phyloP scores from a whole-genome alignment of 768 basidiomycete species.

The Rhizopogon sp. region DNA sequence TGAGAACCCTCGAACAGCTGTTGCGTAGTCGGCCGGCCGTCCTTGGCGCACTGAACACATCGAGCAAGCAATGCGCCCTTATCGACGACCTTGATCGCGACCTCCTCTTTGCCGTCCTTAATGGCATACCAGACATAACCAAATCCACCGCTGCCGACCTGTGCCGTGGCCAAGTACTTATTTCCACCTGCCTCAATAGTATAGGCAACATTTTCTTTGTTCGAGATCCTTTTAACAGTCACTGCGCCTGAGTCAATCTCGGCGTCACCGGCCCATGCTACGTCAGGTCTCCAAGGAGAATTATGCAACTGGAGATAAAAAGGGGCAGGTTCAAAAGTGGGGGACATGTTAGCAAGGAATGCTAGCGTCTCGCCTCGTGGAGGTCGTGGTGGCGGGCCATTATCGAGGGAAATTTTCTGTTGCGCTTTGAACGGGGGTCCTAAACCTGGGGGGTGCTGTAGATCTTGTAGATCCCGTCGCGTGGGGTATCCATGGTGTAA shows the following conservation, averaged over 20 bases:
- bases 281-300: background rate
- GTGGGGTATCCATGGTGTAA: too few relatives aligned
- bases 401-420: background rate
- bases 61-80: background rate
- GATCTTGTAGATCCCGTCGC: background rate
- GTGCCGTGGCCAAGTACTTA: background rate
- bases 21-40: background rate
- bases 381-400: background rate
- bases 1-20: background rate
- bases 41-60: background rate
- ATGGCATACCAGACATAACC: slow-evolving; percentile 8
- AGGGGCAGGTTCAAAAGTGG: background rate
- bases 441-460: background rate
- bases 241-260: background rate
- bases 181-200: background rate
- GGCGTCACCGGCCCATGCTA: background rate
- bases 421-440: background rate
- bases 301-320: background rate
- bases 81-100: slow-evolving; percentile 9
- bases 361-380: background rate
- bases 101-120: slow-evolving; percentile 4
- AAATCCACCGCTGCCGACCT: slow-evolving; percentile 5
- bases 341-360: background rate
- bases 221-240: background rate
- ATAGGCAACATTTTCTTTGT: background rate